Evolutionary conservation across 208 protist genomes (phyloP).

Genomic region (Endotrypanum monterogeii): DNA sequence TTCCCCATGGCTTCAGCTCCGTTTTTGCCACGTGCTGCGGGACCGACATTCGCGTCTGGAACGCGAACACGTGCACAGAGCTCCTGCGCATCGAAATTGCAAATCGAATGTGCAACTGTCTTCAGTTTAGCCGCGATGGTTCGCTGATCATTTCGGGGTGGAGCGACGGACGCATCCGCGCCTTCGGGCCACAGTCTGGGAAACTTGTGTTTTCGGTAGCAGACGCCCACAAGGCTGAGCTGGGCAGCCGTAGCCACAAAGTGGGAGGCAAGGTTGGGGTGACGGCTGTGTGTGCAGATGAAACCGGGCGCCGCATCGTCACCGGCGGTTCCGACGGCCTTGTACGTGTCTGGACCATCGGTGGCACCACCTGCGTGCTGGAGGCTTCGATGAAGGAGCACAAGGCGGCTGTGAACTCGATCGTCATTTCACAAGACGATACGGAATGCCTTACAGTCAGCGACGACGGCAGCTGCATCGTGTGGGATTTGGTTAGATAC

Average conservation of each 20-base stretch:
- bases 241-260: conserved; percentile 54
- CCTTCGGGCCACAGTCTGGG: conserved; percentile 95
- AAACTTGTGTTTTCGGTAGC: conserved; percentile 96
- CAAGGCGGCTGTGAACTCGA: conserved; percentile 91
- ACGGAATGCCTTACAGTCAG: conserved; percentile 93
- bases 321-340: conserved; percentile 94
- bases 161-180: conserved; percentile 95
- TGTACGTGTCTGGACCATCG: conserved; percentile 91
- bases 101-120: conserved; percentile 92
- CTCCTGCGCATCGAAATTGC: conserved; percentile 94
- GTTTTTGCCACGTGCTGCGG: conserved; percentile 95
- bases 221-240: conserved; percentile 94
- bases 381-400: conserved; percentile 96
- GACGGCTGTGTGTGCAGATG: conserved; percentile 88
- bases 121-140: conserved; percentile 93
- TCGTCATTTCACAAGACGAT: conserved; percentile 86
- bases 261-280: conserved; percentile 67
- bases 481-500: conserved; percentile 93
- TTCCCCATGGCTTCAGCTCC: conserved; percentile 91
- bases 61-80: conserved; percentile 88
- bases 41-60: conserved; percentile 96
- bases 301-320: conserved; percentile 73
- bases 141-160: conserved; percentile 93
- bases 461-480: conserved; percentile 96
- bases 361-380: conserved; percentile 77